These are phyloP conservation scores for Eucalyptus pauciflora DNA, from an alignment of 345 rosid genomes.

Conservation along the genomic window DNA sequence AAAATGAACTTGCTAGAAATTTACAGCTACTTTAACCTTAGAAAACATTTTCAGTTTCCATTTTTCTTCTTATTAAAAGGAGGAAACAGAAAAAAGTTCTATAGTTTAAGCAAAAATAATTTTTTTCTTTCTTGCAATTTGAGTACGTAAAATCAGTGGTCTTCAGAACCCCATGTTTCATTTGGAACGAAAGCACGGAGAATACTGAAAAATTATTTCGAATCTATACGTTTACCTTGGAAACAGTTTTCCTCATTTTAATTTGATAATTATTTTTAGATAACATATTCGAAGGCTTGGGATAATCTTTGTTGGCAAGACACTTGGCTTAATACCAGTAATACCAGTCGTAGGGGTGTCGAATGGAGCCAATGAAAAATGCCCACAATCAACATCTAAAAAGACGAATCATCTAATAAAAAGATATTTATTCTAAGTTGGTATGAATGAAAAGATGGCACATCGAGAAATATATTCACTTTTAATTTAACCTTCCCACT, in stretches of 20 bases:
- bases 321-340: neutral
- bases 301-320: neutral
- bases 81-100: neutral
- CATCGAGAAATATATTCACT: neutral
- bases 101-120: too few species aligned
- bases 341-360: neutral
- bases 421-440: neutral
- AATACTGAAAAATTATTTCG: too few species aligned
- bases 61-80: neutral
- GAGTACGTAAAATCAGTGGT: too few species aligned
- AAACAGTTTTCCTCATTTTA: too few species aligned
- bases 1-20: neutral
- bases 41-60: too few species aligned
- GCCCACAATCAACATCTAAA: accelerated
- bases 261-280: too few species aligned
- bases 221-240: too few species aligned
- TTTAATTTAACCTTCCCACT: neutral
- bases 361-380: neutral
- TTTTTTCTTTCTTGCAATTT: neutral
- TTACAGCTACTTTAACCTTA: neutral
- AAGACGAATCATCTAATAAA: neutral
- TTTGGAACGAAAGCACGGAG: too few species aligned
- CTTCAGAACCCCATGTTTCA: too few species aligned
- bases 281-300: neutral
- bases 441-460: neutral